Conservation (phyloP, 2,329 filamentous ascomycete genomes). For the Volutella citrinella region DNA sequence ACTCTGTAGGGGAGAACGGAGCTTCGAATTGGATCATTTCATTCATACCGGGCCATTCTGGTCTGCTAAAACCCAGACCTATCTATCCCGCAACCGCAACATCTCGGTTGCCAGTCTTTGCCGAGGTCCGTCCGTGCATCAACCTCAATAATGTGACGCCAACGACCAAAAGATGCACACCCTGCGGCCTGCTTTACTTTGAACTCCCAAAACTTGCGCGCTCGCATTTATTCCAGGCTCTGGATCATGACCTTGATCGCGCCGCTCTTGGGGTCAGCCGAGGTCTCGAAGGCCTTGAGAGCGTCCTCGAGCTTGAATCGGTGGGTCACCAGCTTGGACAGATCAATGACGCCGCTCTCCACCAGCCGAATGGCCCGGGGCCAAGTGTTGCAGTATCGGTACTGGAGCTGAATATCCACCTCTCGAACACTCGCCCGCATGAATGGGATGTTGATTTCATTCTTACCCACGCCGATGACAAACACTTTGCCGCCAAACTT, state of each 20-base stretch:
- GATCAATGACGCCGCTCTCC: slow-evolving; percentile 77
- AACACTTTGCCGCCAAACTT: slow-evolving; percentile 98
- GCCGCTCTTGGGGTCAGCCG: slow-evolving; percentile 81
- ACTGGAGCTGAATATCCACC: slow-evolving; percentile 94
- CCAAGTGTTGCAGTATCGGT: slow-evolving; percentile 96
- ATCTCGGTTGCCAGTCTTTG: no score
- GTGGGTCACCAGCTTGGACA: slow-evolving; percentile 84
- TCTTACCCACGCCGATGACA: slow-evolving; percentile 91
- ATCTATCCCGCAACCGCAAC: no score
- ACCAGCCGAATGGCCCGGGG: slow-evolving; percentile 87
- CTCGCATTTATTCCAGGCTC: slow-evolving; percentile 57
- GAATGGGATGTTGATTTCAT: slow-evolving; percentile 93
- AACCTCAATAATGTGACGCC: no score
- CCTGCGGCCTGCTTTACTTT: no score
- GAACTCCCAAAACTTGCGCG: no score
- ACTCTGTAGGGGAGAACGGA: no score
- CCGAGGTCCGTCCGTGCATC: no score
- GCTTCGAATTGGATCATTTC: no score
- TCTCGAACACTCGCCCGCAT: slow-evolving; percentile 89
- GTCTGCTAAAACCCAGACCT: no score
- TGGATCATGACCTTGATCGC: slow-evolving; percentile 99
- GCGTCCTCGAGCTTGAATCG: slow-evolving; percentile 83
- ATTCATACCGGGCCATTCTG: no score
- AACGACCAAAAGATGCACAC: no score
- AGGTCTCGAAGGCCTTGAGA: slow-evolving; percentile 83